These are phyloP conservation scores for Coemansia sp. DNA, from an alignment of 192 early-diverging fungal species.

Conservation along the genomic window DNA sequence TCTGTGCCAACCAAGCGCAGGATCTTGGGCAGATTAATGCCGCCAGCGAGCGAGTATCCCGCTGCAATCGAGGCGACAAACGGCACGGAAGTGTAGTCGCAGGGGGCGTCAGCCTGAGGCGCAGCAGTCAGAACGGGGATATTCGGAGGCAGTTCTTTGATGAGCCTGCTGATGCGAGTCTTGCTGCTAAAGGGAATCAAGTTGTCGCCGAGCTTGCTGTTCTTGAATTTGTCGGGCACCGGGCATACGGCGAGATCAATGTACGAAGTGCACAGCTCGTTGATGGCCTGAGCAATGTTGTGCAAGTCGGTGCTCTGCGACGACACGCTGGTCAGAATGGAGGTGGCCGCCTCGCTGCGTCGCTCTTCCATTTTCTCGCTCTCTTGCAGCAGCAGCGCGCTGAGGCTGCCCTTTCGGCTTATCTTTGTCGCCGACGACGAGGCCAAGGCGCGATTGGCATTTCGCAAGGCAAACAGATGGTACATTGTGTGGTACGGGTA, in stretches of 20 bases:
- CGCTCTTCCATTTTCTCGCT: slow-evolving; percentile 47
- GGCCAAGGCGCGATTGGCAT: slow-evolving; percentile 44
- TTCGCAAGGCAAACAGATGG: slow-evolving; percentile 51
- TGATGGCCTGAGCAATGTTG: slow-evolving; percentile 36
- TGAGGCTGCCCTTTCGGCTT: slow-evolving; percentile 13
- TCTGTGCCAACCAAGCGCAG: slow-evolving; percentile 42
- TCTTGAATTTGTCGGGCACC: slow-evolving; percentile 45
- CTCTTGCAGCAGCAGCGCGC: slow-evolving; percentile 21
- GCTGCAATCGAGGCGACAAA: slow-evolving; percentile 35
- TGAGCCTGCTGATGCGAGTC: slow-evolving; percentile 30
- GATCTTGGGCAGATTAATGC: slow-evolving; percentile 59
- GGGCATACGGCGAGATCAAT: slow-evolving; percentile 43
- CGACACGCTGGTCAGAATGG: slow-evolving; percentile 25
- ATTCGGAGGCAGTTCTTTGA: slow-evolving; percentile 33
- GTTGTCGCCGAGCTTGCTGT: slow-evolving; percentile 24
- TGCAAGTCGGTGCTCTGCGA: slow-evolving; percentile 16
- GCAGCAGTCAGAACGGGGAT: slow-evolving; percentile 43
- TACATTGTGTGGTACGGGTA: slow-evolving; percentile 51
- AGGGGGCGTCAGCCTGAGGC: slow-evolving; percentile 25
- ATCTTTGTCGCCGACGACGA: neutral
- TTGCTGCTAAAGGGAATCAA: slow-evolving; percentile 30
- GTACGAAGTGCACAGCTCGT: slow-evolving; percentile 41
- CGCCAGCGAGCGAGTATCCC: slow-evolving; percentile 50
- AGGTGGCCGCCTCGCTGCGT: slow-evolving; percentile 41
- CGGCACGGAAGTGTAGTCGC: slow-evolving; percentile 45